These are phyloP conservation scores for Fusarium ambrosium DNA, from an alignment of 2,329 filamentous ascomycete genomes.

Conservation along the genomic window DNA sequence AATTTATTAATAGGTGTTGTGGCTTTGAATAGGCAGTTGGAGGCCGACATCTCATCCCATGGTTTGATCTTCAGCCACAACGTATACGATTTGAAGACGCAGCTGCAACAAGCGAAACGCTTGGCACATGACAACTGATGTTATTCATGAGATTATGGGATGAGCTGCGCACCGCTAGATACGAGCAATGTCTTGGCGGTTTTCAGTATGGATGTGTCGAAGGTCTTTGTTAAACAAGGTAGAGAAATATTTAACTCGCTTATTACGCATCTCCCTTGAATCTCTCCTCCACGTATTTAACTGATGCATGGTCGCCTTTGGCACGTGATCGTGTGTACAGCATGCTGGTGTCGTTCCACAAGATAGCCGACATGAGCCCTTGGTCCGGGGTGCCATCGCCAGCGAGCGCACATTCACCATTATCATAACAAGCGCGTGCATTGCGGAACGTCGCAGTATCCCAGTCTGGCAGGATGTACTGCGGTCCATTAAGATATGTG, in stretches of 20 bases:
- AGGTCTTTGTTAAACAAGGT: no score
- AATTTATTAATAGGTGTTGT: no score
- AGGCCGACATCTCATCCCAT: no score
- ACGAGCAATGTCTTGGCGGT: no score
- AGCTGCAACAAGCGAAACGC: no score
- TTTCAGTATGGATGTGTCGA: no score
- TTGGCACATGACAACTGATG: no score
- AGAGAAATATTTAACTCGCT: background rate
- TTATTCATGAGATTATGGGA: no score
- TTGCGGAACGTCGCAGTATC: background rate
- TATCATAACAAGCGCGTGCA: background rate
- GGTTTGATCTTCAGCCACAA: no score
- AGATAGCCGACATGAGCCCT: background rate
- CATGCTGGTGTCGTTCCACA: background rate
- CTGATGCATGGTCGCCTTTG: background rate
- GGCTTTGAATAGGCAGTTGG: no score
- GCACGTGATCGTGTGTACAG: background rate
- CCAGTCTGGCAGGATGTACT: background rate
- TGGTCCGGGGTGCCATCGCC: background rate
- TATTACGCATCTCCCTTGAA: background rate
- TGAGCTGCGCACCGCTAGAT: no score
- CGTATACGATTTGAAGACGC: no score
- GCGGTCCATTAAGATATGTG: background rate
- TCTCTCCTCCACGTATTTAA: background rate
- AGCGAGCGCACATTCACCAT: background rate